These are phyloP conservation scores for Colletotrichum noveboracense DNA, from an alignment of 2,329 filamentous ascomycete genomes.

Conservation along the genomic window DNA sequence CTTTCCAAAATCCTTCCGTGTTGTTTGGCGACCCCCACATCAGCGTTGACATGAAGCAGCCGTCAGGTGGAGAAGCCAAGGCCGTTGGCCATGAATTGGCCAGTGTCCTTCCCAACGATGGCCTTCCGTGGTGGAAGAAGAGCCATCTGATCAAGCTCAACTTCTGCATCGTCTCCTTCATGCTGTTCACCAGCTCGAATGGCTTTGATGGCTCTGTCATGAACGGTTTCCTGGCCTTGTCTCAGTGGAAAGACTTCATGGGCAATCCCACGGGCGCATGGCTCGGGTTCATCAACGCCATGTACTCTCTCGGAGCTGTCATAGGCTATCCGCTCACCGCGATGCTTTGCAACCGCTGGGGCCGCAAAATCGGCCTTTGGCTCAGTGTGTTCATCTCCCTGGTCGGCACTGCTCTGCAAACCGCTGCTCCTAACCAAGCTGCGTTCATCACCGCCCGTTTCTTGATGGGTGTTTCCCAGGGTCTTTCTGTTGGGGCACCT, in stretches of 20 bases:
- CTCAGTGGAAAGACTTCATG: constrained; percentile 14
- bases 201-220: constrained; percentile 21
- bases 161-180: constrained; percentile 11
- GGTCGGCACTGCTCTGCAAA: constrained; percentile 27
- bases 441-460: constrained; percentile 38
- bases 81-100: constrained; percentile 16
- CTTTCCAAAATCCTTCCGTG: not conserved
- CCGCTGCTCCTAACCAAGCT: constrained; percentile 20
- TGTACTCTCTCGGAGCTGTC: constrained; percentile 43
- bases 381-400: not conserved
- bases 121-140: constrained; percentile 15
- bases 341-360: constrained; percentile 30
- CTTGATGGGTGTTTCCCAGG: constrained; percentile 35
- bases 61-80: not conserved
- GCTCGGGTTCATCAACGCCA: constrained; percentile 21
- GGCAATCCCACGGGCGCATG: not conserved
- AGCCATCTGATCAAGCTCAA: constrained; percentile 9
- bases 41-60: not conserved
- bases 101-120: constrained; percentile 4
- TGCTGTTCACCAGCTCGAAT: constrained; percentile 13
- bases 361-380: constrained; percentile 12
- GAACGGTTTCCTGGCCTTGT: constrained; percentile 15
- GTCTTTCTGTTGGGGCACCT: constrained; percentile 31
- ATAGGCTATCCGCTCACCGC: constrained; percentile 33
- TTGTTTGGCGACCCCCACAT: not conserved